A percentile compares a stretch with the other conserved stretches of the same genome.
Evolutionary conservation across 2,329 filamentous ascomycete species (phyloP).

Genomic region (Pseudocercospora macadamiae): DNA sequence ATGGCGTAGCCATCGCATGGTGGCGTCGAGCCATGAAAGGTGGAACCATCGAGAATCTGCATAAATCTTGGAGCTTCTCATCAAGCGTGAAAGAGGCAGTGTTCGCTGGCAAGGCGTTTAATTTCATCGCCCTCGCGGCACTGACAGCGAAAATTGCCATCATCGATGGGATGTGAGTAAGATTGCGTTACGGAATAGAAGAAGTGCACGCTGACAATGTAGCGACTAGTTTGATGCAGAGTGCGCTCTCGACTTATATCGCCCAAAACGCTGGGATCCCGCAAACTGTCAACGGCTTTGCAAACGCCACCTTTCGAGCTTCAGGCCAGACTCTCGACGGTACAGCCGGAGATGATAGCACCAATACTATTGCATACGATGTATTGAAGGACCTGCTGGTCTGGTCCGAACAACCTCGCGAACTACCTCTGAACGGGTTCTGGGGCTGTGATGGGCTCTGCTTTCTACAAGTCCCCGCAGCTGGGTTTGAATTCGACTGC

Average conservation of each 20-base stretch:
- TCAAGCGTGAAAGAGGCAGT: constrained; percentile 24
- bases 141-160: constrained; percentile 23
- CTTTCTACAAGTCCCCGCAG: constrained; percentile 14
- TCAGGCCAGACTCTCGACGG: not conserved
- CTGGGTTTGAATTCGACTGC: constrained; percentile 28
- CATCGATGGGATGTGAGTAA: constrained; percentile 7
- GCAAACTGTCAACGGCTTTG: constrained; percentile 2
- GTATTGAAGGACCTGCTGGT: constrained; percentile 2
- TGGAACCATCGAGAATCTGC: constrained; percentile 28
- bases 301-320: not conserved
- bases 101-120: constrained; percentile 29
- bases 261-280: not conserved
- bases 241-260: constrained; percentile 4
- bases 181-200: too few species aligned
- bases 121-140: constrained; percentile 31
- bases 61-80: constrained; percentile 30
- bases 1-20: constrained; percentile 32
- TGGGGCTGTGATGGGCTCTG: constrained; percentile 21
- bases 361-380: not conserved
- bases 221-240: constrained; percentile 4
- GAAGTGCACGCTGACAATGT: too few species aligned
- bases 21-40: constrained; percentile 30
- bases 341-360: not conserved
- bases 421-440: not conserved
- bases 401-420: not conserved